phyloP scores from a whole-genome alignment of 2,329 filamentous ascomycete genomes.

The Colletotrichum nymphaeae region DNA sequence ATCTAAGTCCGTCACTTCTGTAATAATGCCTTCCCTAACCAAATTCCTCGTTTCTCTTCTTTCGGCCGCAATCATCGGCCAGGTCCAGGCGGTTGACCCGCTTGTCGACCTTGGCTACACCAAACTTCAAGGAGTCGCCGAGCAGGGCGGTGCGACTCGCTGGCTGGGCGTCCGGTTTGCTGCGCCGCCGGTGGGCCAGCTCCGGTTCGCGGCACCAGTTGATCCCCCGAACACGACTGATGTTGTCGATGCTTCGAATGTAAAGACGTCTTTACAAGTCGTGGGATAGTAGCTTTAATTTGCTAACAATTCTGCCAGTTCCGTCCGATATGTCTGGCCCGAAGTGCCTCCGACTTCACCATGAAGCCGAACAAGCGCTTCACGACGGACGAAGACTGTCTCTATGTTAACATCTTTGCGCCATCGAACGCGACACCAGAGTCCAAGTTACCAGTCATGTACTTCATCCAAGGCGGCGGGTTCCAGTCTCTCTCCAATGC shows the following conservation, averaged over 20 bases:
- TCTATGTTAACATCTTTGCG: conserved; percentile 74
- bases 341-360: conserved; percentile 36
- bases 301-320: not conserved
- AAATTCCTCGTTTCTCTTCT: conserved; percentile 23
- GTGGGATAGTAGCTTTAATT: too few species aligned
- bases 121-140: conserved; percentile 68
- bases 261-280: too few species aligned
- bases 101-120: conserved; percentile 74
- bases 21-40: conserved; percentile 18
- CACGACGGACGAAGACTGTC: conserved; percentile 70
- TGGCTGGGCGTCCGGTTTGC: conserved; percentile 84
- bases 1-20: conserved; percentile 16
- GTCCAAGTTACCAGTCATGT: conserved; percentile 72
- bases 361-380: conserved; percentile 39
- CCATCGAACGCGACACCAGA: conserved; percentile 62
- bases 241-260: conserved; percentile 9
- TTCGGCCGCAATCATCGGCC: conserved; percentile 21
- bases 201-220: conserved; percentile 75
- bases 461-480: conserved; percentile 69
- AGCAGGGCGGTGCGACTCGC: conserved; percentile 66
- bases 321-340: conserved; percentile 30
- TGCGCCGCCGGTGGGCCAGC: conserved; percentile 71
- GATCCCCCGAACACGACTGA: conserved; percentile 50
- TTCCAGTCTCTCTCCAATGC: conserved; percentile 63
- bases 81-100: conserved; percentile 33